These are phyloP conservation scores for Acanthamoeba royreba DNA, from an alignment of 208 protist species.

Conservation along the genomic window DNA sequence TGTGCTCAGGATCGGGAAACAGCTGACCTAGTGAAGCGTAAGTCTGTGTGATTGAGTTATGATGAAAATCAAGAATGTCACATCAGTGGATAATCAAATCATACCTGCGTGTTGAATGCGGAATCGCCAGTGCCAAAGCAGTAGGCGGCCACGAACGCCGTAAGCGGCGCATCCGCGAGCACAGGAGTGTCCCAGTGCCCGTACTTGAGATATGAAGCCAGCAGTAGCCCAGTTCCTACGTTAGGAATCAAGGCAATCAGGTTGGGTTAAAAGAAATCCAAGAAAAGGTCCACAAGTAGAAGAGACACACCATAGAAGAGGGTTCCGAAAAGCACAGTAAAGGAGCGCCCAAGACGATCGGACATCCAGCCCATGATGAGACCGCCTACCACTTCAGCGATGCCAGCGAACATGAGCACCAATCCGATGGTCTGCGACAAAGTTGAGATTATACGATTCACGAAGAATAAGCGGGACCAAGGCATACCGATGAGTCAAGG, in stretches of 20 bases:
- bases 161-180: background rate
- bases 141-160: background rate
- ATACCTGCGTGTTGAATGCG: conserved; percentile 41
- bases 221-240: background rate
- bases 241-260: background rate
- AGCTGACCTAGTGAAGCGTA: conserved; percentile 40
- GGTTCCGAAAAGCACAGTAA: background rate
- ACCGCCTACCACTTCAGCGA: conserved; percentile 27
- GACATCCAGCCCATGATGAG: conserved; percentile 4
- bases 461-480: background rate
- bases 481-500: background rate
- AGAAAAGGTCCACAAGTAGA: background rate
- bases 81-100: background rate
- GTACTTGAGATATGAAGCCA: background rate
- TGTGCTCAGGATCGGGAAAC: background rate
- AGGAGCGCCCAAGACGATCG: conserved; percentile 23
- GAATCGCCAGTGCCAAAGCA: conserved; percentile 39
- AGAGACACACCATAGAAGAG: background rate
- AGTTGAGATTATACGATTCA: background rate
- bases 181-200: background rate
- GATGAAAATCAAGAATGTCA: background rate
- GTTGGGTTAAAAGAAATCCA: no score
- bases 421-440: conserved; percentile 16
- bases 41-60: background rate
- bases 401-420: conserved; percentile 36